Evolutionary conservation across 2,329 filamentous ascomycete genomes (phyloP).

Genomic region (Hirsutella rhossiliensis): DNA sequence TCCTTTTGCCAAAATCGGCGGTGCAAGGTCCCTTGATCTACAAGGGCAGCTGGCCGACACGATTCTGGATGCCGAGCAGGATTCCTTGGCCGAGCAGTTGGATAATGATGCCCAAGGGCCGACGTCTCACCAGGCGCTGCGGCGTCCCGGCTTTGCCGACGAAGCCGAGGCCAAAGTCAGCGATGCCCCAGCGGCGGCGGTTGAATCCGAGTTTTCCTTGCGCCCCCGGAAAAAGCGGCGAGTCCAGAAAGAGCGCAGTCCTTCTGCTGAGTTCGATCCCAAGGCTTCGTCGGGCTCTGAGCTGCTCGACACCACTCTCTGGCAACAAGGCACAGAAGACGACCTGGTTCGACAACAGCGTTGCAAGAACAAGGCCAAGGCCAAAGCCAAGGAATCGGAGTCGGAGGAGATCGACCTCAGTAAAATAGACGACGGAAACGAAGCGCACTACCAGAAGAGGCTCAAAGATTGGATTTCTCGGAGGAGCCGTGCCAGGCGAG

Average conservation of each 20-base stretch:
- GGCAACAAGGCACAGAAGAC: conserved; percentile 26
- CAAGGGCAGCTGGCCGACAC: conserved; percentile 64
- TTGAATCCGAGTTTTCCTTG: conserved; percentile 43
- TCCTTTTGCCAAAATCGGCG: conserved; percentile 72
- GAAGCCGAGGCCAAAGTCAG: conserved; percentile 9
- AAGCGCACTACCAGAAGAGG: conserved; percentile 64
- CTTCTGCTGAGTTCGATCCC: conserved; percentile 35
- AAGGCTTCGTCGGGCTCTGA: conserved; percentile 18
- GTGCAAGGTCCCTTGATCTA: conserved; percentile 46
- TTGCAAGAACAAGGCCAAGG: conserved; percentile 30
- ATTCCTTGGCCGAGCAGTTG: conserved; percentile 32
- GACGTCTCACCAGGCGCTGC: conserved; percentile 59
- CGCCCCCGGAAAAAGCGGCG: conserved; percentile 46
- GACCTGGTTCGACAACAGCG: conserved; percentile 24
- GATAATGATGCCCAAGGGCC: conserved; percentile 31
- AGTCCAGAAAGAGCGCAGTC: conserved; percentile 22
- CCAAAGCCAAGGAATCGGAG: conserved; percentile 21
- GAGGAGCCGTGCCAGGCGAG: conserved; percentile 27
- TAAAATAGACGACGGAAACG: conserved; percentile 78
- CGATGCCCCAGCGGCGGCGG: conserved; percentile 9
- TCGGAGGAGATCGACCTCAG: conserved; percentile 35
- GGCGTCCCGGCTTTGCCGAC: conserved; percentile 57
- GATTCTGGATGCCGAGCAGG: conserved; percentile 72
- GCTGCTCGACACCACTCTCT: conserved; percentile 19
- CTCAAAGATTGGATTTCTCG: conserved; percentile 61